A percentile compares a stretch with the other conserved stretches of the same genome.
Evolutionary conservation across 2,329 filamentous ascomycete genomes (phyloP).

Genomic region (Pseudogymnoascus destructans): DNA sequence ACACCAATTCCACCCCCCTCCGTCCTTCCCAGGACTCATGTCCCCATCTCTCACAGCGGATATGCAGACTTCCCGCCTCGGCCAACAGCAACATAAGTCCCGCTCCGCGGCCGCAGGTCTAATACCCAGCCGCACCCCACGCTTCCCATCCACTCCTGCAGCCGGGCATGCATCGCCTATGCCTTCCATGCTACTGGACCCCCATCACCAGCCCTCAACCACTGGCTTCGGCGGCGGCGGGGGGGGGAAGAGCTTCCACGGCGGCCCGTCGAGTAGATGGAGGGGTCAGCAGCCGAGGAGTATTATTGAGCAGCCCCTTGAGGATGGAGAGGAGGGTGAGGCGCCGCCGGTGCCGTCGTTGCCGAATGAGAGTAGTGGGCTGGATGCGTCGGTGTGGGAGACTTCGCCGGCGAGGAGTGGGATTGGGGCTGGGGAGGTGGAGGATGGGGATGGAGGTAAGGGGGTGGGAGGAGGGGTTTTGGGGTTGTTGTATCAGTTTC

Average conservation of each 20-base stretch:
- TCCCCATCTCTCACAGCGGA: conserved; percentile 46
- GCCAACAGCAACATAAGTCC: conserved; percentile 29
- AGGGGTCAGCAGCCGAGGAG: conserved; percentile 32
- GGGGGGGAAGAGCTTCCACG: conserved; percentile 33
- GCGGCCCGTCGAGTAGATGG: conserved; percentile 30
- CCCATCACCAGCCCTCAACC: conserved; percentile 56
- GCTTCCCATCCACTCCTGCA: conserved; percentile 28
- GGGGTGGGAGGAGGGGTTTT: conserved; percentile 42
- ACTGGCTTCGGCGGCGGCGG: conserved; percentile 28
- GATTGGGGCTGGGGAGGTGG: conserved; percentile 19
- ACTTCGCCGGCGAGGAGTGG: conserved; percentile 25
- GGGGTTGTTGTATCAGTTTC: conserved; percentile 54
- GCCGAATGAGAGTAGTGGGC: conserved; percentile 22
- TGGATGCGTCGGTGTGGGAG: conserved; percentile 34
- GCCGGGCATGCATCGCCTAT: conserved; percentile 37
- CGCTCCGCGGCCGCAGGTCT: conserved; percentile 27
- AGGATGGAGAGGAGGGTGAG: conserved; percentile 26
- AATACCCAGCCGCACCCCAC: conserved; percentile 29
- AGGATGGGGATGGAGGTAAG: conserved; percentile 34
- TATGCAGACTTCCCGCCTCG: conserved; percentile 24
- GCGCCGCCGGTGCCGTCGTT: conserved; percentile 16
- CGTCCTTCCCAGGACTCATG: conserved; percentile 58
- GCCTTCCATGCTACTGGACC: conserved; percentile 61
- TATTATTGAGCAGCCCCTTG: conserved; percentile 43
- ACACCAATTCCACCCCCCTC: conserved; percentile 60